Base-by-base conservation (phyloP, 441 rosid genomes). In the Eutrema salsugineum region DNA sequence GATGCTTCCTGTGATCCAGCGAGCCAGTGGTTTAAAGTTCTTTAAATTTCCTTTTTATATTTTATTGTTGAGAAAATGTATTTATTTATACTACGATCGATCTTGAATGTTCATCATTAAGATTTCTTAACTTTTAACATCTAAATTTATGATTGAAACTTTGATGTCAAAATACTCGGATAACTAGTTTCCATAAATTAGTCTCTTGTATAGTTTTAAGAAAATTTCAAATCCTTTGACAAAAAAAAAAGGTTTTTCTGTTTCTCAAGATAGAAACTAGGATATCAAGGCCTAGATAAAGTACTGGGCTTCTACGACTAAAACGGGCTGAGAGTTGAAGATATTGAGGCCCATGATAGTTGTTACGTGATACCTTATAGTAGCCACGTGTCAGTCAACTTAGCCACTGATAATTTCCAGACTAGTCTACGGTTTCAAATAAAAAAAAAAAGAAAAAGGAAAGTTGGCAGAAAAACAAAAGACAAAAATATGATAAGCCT, bases 1-100 rank as follows among this genome's bases (percentile, higher is more conserved):
- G 91, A 87, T 43, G 87, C 47, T 14, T 57, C 5, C 2, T 90
- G 97, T 48, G 93, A 90, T 48, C 93, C 97, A 2, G 81, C 60
- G 20, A 90, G 90, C 71, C 97, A 93, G 24, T 93, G 97, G 97
- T 90, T 93, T 83, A 88, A 72, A 30, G 32, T 59, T 59, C 11
- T 69, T 69, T 68, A 22, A 55, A 30, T 32, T 42, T 0, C 14
- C 5, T 68, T 5, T 1, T 16, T 14, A 14, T 55, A 51, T 14
- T 44, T 55, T 68, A 10, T 22, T 44, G 0, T 14, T 38, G 63
- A 56, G 6, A 33, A 32, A 19, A 44, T n/a, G 35, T 24, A 33
- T 33, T 14, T 56, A 24, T 14, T 17, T 28, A 53, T 43, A 67
- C 53, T 17, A 40, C 19, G 30, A 40, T 16, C 14, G 48, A 47